A percentile compares a stretch with the other conserved stretches of the same genome.
Conservation (phyloP, 106 monocot genomes). For the Phalaenopsis equestris region DNA sequence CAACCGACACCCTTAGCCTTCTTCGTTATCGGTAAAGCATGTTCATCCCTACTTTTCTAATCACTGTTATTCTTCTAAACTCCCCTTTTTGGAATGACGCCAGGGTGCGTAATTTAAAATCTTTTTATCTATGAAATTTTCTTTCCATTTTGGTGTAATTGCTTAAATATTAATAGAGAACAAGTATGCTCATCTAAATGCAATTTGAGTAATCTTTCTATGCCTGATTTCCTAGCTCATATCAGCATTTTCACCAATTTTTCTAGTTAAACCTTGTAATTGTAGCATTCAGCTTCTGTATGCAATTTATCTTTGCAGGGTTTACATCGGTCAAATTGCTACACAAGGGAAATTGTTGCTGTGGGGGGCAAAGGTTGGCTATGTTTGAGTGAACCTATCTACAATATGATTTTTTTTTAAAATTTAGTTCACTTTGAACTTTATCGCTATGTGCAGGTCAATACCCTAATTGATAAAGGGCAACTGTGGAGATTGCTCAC, state of each 20-base stretch:
- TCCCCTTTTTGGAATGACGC: background rate
- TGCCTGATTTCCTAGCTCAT: background rate
- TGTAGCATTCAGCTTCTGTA: background rate
- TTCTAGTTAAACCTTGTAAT: background rate
- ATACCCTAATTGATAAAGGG: slow-evolving; percentile 60
- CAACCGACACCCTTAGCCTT: background rate
- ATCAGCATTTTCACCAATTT: background rate
- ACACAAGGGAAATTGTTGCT: slow-evolving; percentile 55
- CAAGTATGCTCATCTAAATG: background rate
- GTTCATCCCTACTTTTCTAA: background rate
- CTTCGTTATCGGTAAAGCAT: background rate
- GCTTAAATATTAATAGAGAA: no score
- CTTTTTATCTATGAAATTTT: background rate
- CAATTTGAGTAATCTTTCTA: background rate
- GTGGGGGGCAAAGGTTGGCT: slow-evolving; percentile 74
- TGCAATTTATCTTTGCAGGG: slow-evolving; percentile 23
- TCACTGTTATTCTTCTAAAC: background rate
- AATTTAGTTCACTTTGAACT: background rate
- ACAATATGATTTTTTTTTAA: background rate
- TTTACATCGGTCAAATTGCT: slow-evolving; percentile 52
- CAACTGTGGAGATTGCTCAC: slow-evolving; percentile 75
- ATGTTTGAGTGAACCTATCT: background rate
- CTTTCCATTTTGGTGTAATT: no score
- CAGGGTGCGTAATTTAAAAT: background rate
- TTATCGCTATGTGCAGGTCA: slow-evolving; percentile 39